Base-by-base conservation (phyloP, 805 yeast species). In the Metschnikowia drakensbergensis region DNA sequence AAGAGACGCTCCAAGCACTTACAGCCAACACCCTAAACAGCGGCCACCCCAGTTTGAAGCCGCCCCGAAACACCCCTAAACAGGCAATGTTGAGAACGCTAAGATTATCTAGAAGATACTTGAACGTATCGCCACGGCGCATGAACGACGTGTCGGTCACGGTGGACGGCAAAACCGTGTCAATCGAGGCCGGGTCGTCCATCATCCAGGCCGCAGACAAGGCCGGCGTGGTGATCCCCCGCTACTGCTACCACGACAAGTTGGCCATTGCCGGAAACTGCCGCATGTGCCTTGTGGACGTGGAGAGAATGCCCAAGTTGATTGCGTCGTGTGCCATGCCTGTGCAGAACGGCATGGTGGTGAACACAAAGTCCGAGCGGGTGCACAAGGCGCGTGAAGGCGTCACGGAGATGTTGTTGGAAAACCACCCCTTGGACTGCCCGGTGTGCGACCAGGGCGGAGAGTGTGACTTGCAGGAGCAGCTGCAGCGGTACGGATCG, bases 381-480 rank as follows among this genome's bases (percentile, higher is more conserved):
- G 87, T 86, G 54, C 83, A 80, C 67, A 82, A 84, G 67, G 88
- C 91, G 40, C 80, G 96, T 64, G 96, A 88, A 69, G 92, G 92
- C 65, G 94, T 88, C 59, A 88, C 95, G 38, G 96, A 88, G 70
- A 86, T 88, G 83, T 72, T 88, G 53, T 77, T 88, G 55, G 88
- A 88, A 58, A 88, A 88, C 75, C 96, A 88, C 73, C 96, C 96
- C 23, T 77, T 88, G 63, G 96, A 88, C 72, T 88, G 96, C 71
- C 96, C 96, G 25, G 85, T 88, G 48, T 88, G 96, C 69, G 96
- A 88, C 71, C 96, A 88, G 71, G 96, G 96, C 70, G 96, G 96
- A 56, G 96, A 88, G 68, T 88, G 96, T 75, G 96, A 88, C 66
- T 77, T 88, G 59, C 96, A 88, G 72, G 96, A 88, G 64, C 96